Percentiles rank a stretch among this genome's conserved stretches.
These are phyloP conservation scores for Lactifluus hygrophoroides DNA, from an alignment of 768 basidiomycete species.

Conservation along the genomic window DNA sequence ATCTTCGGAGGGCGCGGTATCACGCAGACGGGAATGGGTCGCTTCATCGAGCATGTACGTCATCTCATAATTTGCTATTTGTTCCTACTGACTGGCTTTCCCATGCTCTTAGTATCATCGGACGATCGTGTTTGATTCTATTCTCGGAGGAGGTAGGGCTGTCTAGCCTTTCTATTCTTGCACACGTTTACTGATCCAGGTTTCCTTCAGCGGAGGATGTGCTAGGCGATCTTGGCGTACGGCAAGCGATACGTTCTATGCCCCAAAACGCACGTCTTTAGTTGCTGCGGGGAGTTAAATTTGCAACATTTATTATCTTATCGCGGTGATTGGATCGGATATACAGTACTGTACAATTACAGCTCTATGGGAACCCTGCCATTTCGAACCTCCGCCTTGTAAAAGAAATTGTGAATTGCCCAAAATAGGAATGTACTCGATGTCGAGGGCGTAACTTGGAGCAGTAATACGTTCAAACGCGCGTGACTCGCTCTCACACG, in stretches of 20 bases:
- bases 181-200: neutral
- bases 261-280: constrained; percentile 58
- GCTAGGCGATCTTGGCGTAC: constrained; percentile 68
- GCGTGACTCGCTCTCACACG: neutral
- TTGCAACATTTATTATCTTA: neutral
- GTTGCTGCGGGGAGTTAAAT: neutral
- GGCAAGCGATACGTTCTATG: constrained; percentile 71
- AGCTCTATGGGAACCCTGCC: too few species aligned
- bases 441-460: too few species aligned
- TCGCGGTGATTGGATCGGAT: neutral
- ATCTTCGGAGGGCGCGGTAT: constrained; percentile 82
- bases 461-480: neutral
- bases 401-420: too few species aligned
- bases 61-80: neutral
- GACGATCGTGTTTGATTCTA: constrained; percentile 56
- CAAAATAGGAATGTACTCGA: too few species aligned
- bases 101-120: constrained; percentile 45
- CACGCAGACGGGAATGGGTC: constrained; percentile 81
- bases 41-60: constrained; percentile 61
- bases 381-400: too few species aligned
- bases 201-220: constrained; percentile 57
- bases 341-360: neutral
- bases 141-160: constrained; percentile 55
- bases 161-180: too few species aligned
- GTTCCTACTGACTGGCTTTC: neutral